phyloP scores from a whole-genome alignment of 2,329 filamentous ascomycete species.

The Colletotrichum eremochloae region DNA sequence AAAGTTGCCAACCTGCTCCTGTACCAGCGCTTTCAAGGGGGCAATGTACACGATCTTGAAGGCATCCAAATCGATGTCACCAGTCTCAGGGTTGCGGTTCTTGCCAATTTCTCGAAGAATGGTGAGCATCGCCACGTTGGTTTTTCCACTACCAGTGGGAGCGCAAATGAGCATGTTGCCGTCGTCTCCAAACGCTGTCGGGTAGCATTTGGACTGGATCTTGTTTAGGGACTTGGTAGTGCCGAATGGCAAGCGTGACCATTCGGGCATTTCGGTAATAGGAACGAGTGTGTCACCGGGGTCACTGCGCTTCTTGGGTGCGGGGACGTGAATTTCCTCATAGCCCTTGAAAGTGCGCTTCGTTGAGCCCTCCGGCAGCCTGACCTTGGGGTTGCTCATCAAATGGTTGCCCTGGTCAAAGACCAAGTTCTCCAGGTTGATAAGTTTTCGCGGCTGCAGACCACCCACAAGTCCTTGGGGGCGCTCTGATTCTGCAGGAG shows the following conservation, averaged over 20 bases:
- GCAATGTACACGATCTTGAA: conserved; percentile 99
- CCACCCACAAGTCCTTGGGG: conserved; percentile 82
- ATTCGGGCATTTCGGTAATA: conserved; percentile 90
- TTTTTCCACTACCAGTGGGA: conserved; percentile 97
- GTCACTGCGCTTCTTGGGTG: conserved; percentile 88
- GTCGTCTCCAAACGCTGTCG: conserved; percentile 91
- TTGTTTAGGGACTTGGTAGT: conserved; percentile 90
- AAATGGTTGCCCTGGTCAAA: conserved; percentile 99
- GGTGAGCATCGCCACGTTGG: conserved; percentile 97
- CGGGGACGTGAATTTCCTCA: conserved; percentile 96
- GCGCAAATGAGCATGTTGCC: conserved; percentile 99
- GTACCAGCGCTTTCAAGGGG: conserved; percentile 93
- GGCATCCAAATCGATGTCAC: conserved; percentile 94
- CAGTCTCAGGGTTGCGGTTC: conserved; percentile 87
- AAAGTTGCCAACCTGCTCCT: conserved; percentile 98
- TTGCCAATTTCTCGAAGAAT: conserved; percentile 98
- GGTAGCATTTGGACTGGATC: conserved; percentile 94
- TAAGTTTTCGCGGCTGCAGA: conserved; percentile 85
- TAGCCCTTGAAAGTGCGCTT: conserved; percentile 98
- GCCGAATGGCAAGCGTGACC: conserved; percentile 89
- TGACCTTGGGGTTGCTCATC: conserved; percentile 99
- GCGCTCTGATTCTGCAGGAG: conserved; percentile 64
- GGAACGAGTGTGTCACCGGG: conserved; percentile 85
- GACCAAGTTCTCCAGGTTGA: conserved; percentile 95
- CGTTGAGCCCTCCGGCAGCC: conserved; percentile 92